phyloP scores from a whole-genome alignment of 192 early-diverging fungal genomes.

The Lunasporangiospora selenospora region DNA sequence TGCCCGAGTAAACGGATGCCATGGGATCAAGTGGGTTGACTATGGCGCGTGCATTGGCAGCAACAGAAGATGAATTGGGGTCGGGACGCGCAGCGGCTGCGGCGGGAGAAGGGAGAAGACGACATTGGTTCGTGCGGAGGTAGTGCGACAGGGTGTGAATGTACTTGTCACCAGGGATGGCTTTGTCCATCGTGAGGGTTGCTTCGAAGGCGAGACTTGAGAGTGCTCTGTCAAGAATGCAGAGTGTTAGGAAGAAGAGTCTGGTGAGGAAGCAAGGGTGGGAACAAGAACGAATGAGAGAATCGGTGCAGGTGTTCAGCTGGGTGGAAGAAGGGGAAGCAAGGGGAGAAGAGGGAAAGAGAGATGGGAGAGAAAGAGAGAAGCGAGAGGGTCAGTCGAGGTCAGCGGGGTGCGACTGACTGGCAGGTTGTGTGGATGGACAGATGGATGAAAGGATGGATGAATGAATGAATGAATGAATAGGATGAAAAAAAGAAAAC shows the following conservation, averaged over 20 bases:
- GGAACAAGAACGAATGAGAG: too few species aligned
- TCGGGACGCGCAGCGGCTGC: conserved; percentile 27
- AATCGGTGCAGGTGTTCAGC: neutral
- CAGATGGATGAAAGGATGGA: neutral
- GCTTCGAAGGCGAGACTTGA: too few species aligned
- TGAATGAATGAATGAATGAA: neutral
- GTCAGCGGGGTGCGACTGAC: too few species aligned
- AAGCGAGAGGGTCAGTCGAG: neutral
- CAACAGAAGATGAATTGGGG: conserved; percentile 18
- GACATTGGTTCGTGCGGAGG: conserved; percentile 56
- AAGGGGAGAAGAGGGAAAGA: neutral
- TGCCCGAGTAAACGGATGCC: conserved; percentile 38
- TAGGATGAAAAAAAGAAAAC: neutral
- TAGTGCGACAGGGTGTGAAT: conserved; percentile 62
- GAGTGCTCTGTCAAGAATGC: too few species aligned
- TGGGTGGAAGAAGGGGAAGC: neutral
- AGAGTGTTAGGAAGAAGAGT: too few species aligned
- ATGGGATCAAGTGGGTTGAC: conserved; percentile 36
- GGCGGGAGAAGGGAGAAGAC: conserved; percentile 25
- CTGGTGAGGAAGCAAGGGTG: too few species aligned
- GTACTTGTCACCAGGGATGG: conserved; percentile 57
- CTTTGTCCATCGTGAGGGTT: conserved; percentile 18
- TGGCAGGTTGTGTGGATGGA: too few species aligned
- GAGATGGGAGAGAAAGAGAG: neutral
- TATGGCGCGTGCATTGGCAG: conserved; percentile 34